Base-by-base conservation (phyloP, 2,329 filamentous ascomycete genomes). In the Ophiosphaerella narmari region DNA sequence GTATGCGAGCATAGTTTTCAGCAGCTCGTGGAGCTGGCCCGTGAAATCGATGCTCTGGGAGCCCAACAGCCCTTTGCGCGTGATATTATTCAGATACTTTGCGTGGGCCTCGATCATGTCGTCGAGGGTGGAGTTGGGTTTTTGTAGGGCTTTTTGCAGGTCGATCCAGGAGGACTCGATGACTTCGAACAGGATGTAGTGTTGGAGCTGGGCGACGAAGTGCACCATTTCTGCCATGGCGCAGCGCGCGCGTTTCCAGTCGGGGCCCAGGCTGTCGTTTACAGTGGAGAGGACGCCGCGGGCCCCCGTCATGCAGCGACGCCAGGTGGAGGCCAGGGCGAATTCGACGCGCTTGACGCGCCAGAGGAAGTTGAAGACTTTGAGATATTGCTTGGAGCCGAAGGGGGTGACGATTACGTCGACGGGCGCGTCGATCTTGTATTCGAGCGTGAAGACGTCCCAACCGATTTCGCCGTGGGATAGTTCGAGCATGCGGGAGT, bases 311-410 rank as follows among this genome's bases (percentile, higher is more conserved):
- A 97, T 97, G 74, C 89, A 96, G 59, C 92, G 89, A 49, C 94
- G 86, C 92, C 94, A 99, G 35, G 91, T 94, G 11, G 89, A 91
- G 5, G 88, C 84, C 1, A 99, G 83, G 0, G 90, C 92, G 67
- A 97, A 99, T 68, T 99, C 94, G 43, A 99, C 94, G 24, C 94
- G 88, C 76, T 99, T 99, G 67, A 99, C 91, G 55, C 94, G 88
- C 93, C 94, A 99, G 3, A 99, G 82, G 68, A 99, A 97, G 75
- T 99, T 99, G 82, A 99, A 99, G 8, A 99, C 91, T 71, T 97
- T 97, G 63, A 99, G 86, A 70, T 99, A 99, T 70, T 99, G 93
- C 18, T 93, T 89, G 59, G 90, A 93, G 39, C 91, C 92, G 85
- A 92, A 97, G 36, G 95, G 91, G 0, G 93, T 97, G 34, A 99